Evolutionary conservation across 305 asterid genomes (phyloP).

Genomic region (Fraxinus sp.): DNA sequence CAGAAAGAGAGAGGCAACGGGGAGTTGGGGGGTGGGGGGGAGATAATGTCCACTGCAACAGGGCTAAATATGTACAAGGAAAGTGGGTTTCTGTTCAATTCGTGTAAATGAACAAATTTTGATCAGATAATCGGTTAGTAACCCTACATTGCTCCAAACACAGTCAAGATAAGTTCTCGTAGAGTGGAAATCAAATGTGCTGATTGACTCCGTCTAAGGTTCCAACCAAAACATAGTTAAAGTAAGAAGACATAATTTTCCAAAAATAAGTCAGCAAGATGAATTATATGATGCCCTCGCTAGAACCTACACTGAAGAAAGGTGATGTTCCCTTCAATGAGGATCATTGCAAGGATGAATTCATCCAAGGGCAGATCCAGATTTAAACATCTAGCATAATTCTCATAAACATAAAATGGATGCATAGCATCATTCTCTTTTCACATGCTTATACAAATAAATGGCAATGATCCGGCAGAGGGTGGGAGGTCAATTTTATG

Average conservation of each 20-base stretch:
- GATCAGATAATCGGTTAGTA: not conserved
- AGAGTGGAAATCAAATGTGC: not conserved
- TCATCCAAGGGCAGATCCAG: not conserved
- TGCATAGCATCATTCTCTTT: not conserved
- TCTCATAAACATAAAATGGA: not conserved
- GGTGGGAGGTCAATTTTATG: not conserved
- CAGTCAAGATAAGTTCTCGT: not conserved
- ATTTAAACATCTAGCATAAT: not conserved
- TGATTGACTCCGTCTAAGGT: not conserved
- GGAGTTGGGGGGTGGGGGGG: not conserved
- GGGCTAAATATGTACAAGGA: not conserved
- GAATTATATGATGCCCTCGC: not conserved
- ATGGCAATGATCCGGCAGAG: not conserved
- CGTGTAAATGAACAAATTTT: not conserved
- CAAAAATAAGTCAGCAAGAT: not conserved
- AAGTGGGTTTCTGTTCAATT: not conserved
- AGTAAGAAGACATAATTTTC: not conserved
- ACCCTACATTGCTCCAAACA: not conserved
- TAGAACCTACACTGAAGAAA: not conserved
- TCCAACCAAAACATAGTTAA: not conserved
- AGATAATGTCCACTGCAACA: not conserved
- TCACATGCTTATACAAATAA: not conserved
- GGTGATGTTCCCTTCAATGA: not conserved
- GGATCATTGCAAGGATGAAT: not conserved
- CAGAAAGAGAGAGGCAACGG: not conserved